Conservation (phyloP, 345 rosid species). For the Balakata baccata region DNA sequence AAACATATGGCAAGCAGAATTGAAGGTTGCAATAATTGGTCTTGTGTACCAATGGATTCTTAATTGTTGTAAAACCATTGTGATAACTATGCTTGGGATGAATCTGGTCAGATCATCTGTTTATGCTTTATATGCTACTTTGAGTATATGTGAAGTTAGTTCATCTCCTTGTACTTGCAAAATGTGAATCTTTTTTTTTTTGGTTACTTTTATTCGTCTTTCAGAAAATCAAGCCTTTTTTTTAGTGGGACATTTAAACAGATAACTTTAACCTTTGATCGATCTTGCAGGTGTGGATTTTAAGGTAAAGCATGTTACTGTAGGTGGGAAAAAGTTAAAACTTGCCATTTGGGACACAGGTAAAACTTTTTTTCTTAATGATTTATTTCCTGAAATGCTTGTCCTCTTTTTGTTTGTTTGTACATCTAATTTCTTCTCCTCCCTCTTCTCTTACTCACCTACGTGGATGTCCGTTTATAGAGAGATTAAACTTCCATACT, state of each 20-base stretch:
- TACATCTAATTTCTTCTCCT: neutral
- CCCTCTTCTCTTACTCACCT: neutral
- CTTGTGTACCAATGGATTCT: neutral
- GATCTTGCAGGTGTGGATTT: conserved; percentile 77
- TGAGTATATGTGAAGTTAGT: no score
- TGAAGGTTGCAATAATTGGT: neutral
- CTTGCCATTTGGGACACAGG: conserved; percentile 99
- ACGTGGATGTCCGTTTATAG: neutral
- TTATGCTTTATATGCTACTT: no score
- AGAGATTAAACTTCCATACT: neutral
- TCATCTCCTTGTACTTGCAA: no score
- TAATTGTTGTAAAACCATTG: neutral
- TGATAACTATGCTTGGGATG: neutral
- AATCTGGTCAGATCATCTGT: neutral
- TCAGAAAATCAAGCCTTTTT: neutral
- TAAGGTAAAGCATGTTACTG: conserved; percentile 71
- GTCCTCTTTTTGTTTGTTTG: neutral
- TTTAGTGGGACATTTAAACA: neutral
- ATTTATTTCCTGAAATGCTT: neutral
- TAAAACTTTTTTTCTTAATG: conserved; percentile 13
- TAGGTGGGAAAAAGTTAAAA: conserved; percentile 81
- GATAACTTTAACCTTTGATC: neutral
- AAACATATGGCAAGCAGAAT: neutral
- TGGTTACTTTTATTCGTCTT: no score
- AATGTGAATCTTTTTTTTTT: no score